These are phyloP conservation scores for Termitomyces eurrhizus DNA, from an alignment of 768 basidiomycete species.

Conservation along the genomic window DNA sequence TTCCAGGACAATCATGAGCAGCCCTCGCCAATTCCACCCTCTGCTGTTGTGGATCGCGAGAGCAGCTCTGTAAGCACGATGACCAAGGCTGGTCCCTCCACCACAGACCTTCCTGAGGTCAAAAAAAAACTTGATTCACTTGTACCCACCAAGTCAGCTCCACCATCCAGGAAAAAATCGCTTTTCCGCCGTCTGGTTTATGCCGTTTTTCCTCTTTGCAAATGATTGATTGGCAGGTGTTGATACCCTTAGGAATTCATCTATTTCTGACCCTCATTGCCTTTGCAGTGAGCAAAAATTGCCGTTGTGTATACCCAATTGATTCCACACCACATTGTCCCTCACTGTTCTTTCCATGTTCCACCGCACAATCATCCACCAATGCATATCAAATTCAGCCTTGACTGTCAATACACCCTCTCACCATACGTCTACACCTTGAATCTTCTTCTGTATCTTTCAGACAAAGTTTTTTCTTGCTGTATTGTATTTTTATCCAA, in stretches of 20 bases:
- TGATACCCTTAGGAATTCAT: not conserved
- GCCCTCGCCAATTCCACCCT: slow-evolving; percentile 1
- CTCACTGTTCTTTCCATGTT: no score
- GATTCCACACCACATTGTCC: not conserved
- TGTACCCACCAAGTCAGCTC: not conserved
- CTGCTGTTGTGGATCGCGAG: not conserved
- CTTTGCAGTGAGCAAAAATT: not conserved
- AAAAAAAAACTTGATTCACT: not conserved
- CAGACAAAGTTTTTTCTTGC: not conserved
- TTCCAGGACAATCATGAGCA: slow-evolving; percentile 28
- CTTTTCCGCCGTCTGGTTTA: not conserved
- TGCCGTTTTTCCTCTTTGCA: slow-evolving; percentile 7
- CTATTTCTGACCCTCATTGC: not conserved
- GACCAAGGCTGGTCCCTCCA: not conserved
- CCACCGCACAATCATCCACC: not conserved
- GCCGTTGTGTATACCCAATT: not conserved
- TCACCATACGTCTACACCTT: not conserved
- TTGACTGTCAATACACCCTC: not conserved
- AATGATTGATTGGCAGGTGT: not conserved
- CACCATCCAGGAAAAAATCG: not conserved
- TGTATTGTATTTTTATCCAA: not conserved
- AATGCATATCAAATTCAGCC: not conserved
- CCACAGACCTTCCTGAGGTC: not conserved
- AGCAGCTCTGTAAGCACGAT: not conserved
- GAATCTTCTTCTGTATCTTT: not conserved